Evolutionary conservation across 345 rosid genomes (phyloP).

Genomic region (Gossypium thurberi): DNA sequence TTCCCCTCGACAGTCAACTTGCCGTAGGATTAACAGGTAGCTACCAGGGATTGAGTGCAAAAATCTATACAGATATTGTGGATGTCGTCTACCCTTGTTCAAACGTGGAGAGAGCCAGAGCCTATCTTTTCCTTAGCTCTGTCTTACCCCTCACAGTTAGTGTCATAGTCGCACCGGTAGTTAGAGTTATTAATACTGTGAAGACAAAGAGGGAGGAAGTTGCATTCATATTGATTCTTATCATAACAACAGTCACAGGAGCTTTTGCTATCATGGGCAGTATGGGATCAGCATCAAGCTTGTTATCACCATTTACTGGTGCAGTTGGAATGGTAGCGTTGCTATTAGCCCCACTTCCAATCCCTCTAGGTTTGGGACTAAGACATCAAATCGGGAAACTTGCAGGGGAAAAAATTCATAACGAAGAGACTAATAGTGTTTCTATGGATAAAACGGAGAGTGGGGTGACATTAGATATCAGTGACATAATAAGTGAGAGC

Average conservation of each 20-base stretch:
- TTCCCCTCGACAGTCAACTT: constrained; percentile 47
- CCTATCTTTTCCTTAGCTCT: constrained; percentile 62
- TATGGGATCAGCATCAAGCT: constrained; percentile 21
- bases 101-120: constrained; percentile 31
- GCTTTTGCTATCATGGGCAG: constrained; percentile 56
- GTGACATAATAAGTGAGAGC: background rate
- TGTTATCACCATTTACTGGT: constrained; percentile 25
- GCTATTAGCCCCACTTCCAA: constrained; percentile 41
- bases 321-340: constrained; percentile 40
- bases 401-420: constrained; percentile 21
- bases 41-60: constrained; percentile 74
- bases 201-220: constrained; percentile 9
- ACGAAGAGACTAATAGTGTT: constrained; percentile 25
- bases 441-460: background rate
- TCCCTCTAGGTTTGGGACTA: constrained; percentile 28
- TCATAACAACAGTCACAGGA: constrained; percentile 59
- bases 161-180: constrained; percentile 34
- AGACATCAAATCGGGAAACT: constrained; percentile 12
- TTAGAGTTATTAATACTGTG: constrained; percentile 19
- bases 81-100: constrained; percentile 27
- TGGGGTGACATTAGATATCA: constrained; percentile 11
- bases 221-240: constrained; percentile 41
- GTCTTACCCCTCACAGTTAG: constrained; percentile 41
- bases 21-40: constrained; percentile 72
- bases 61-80: constrained; percentile 63